Percentiles rank a stretch among this genome's conserved stretches.
phyloP scores from a whole-genome alignment of 805 yeast species.

The Zygotorulaspora sp. region DNA sequence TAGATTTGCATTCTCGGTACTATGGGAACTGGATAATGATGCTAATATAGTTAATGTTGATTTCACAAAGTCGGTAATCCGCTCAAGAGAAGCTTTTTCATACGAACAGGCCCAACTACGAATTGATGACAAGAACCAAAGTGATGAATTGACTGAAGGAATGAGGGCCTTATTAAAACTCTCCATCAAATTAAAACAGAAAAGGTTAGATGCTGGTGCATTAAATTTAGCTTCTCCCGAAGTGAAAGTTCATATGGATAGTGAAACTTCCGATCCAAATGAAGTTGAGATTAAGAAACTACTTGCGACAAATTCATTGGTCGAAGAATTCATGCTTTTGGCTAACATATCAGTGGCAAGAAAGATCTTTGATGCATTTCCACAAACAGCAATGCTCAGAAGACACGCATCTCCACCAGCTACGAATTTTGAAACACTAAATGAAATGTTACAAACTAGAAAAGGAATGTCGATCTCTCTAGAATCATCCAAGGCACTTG shows the following conservation, averaged over 20 bases:
- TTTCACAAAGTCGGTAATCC: constrained; percentile 82
- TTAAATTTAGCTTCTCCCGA: constrained; percentile 96
- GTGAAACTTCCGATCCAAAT: constrained; percentile 94
- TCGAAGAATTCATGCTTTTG: constrained; percentile 96
- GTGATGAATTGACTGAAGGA: constrained; percentile 82
- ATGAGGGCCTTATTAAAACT: constrained; percentile 75
- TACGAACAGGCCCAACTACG: constrained; percentile 90
- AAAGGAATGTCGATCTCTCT: constrained; percentile 71
- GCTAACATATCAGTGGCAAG: constrained; percentile 96
- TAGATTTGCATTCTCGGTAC: constrained; percentile 88
- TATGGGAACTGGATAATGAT: constrained; percentile 89
- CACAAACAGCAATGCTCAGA: constrained; percentile 97
- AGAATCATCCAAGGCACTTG: constrained; percentile 85
- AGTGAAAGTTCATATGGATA: constrained; percentile 94
- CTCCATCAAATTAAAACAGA: constrained; percentile 81
- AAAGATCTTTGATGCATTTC: constrained; percentile 86
- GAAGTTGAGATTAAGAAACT: constrained; percentile 89
- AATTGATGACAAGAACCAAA: constrained; percentile 71
- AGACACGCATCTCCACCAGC: constrained; percentile 98
- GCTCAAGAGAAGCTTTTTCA: constrained; percentile 89
- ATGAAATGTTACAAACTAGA: constrained; percentile 80
- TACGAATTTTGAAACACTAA: constrained; percentile 81
- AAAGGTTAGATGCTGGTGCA: constrained; percentile 92
- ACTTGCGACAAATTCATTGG: constrained; percentile 89
- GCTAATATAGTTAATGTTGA: constrained; percentile 79